Percentiles rank a stretch among this genome's conserved stretches.
These are phyloP conservation scores for Microsporum audouinii DNA, from an alignment of 2,329 filamentous ascomycete genomes.

Conservation along the genomic window DNA sequence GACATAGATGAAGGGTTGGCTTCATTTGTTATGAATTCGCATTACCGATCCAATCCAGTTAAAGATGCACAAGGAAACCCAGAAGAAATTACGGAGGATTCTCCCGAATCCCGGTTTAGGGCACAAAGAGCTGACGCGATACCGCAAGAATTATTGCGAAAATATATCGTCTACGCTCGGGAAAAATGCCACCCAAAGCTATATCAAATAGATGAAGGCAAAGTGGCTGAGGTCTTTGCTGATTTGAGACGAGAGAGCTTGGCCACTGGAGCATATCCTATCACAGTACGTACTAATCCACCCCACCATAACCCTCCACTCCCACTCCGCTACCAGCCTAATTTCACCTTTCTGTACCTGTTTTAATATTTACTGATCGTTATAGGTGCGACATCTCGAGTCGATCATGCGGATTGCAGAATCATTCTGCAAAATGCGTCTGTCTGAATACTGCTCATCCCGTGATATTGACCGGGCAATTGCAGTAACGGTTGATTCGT, in stretches of 20 bases:
- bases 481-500: slow-evolving; percentile 89
- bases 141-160: slow-evolving; percentile 77
- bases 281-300: slow-evolving; percentile 59
- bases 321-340: not conserved
- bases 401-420: slow-evolving; percentile 94
- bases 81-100: slow-evolving; percentile 39
- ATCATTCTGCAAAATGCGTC: slow-evolving; percentile 90
- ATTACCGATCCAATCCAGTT: slow-evolving; percentile 74
- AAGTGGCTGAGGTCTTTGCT: slow-evolving; percentile 83
- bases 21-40: slow-evolving; percentile 87
- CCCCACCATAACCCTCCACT: not conserved
- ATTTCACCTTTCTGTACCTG: not conserved
- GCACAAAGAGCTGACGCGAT: slow-evolving; percentile 56
- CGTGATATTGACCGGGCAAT: slow-evolving; percentile 95
- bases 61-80: slow-evolving; percentile 38
- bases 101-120: slow-evolving; percentile 20
- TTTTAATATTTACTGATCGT: not conserved
- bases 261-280: slow-evolving; percentile 91
- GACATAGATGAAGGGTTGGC: slow-evolving; percentile 85
- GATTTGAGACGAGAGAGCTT: slow-evolving; percentile 91
- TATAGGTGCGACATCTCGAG: slow-evolving; percentile 86
- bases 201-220: slow-evolving; percentile 96
- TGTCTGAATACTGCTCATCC: slow-evolving; percentile 87
- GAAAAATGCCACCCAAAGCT: slow-evolving; percentile 84
- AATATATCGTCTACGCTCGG: slow-evolving; percentile 92